These are phyloP conservation scores for Anethum foeniculum DNA, from an alignment of 140 eudicot species.

Conservation along the genomic window DNA sequence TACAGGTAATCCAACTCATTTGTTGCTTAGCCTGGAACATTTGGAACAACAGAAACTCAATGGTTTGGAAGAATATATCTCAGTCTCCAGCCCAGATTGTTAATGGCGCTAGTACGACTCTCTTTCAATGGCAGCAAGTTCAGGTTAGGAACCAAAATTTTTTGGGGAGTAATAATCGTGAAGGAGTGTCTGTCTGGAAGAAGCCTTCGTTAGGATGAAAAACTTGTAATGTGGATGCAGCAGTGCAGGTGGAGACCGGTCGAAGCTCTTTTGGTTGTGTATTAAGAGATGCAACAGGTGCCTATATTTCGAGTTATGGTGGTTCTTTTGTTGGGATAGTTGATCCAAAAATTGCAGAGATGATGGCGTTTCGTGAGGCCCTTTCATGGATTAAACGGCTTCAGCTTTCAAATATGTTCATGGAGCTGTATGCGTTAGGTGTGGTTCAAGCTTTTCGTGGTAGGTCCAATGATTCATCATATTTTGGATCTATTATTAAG, in stretches of 20 bases:
- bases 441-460: too few species aligned
- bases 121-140: background rate
- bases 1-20: background rate
- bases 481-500: too few species aligned
- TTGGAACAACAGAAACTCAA: too few species aligned
- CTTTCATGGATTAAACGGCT: background rate
- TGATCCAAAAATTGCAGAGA: background rate
- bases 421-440: background rate
- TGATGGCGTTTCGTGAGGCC: background rate
- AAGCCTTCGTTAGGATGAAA: background rate
- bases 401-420: too few species aligned
- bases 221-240: background rate
- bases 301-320: background rate
- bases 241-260: background rate
- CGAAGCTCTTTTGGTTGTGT: background rate
- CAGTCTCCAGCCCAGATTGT: background rate
- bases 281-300: background rate
- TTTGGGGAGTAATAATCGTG: background rate
- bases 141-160: too few species aligned
- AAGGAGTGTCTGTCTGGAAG: background rate
- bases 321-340: background rate
- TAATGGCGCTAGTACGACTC: background rate
- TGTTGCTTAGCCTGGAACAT: background rate
- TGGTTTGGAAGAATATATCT: too few species aligned
- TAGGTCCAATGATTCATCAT: too few species aligned